phyloP scores from a whole-genome alignment of 2,329 filamentous ascomycete species.

The Hymenoscyphus infarciens region DNA sequence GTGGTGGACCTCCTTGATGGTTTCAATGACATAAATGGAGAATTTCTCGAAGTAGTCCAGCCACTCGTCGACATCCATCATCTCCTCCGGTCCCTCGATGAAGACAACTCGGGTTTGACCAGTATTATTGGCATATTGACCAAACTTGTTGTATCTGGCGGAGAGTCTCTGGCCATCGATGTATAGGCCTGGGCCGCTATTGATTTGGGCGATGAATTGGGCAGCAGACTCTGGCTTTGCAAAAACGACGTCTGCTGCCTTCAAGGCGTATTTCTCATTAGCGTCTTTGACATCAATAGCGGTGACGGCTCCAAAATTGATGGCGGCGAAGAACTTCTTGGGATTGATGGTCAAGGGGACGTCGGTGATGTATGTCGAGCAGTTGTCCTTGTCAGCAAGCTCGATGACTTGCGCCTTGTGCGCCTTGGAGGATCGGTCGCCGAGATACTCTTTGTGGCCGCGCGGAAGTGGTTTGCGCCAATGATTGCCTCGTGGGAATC shows the following conservation, averaged over 20 bases:
- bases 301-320: slow-evolving; percentile 22
- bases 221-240: slow-evolving; percentile 15
- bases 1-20: background rate
- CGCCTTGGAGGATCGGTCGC: background rate
- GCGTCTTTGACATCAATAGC: slow-evolving; percentile 18
- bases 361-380: slow-evolving; percentile 23
- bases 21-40: slow-evolving; percentile 13
- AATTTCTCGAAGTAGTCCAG: slow-evolving; percentile 14
- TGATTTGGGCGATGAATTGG: slow-evolving; percentile 3
- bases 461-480: background rate
- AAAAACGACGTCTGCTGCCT: slow-evolving; percentile 25
- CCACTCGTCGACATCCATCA: slow-evolving; percentile 19
- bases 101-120: slow-evolving; percentile 13
- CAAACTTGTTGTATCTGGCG: slow-evolving; percentile 18
- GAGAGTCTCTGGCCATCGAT: slow-evolving; percentile 9
- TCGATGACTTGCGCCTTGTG: slow-evolving; percentile 7
- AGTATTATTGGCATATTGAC: slow-evolving; percentile 11
- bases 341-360: slow-evolving; percentile 16
- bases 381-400: slow-evolving; percentile 23
- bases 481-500: background rate
- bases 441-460: background rate
- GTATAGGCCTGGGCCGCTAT: slow-evolving; percentile 2
- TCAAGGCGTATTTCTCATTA: slow-evolving; percentile 10
- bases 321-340: slow-evolving; percentile 20
- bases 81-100: slow-evolving; percentile 15